Percentiles rank a stretch among this genome's conserved stretches.
phyloP scores from a whole-genome alignment of 805 yeast species.

The Yamadazyma akitaensis region DNA sequence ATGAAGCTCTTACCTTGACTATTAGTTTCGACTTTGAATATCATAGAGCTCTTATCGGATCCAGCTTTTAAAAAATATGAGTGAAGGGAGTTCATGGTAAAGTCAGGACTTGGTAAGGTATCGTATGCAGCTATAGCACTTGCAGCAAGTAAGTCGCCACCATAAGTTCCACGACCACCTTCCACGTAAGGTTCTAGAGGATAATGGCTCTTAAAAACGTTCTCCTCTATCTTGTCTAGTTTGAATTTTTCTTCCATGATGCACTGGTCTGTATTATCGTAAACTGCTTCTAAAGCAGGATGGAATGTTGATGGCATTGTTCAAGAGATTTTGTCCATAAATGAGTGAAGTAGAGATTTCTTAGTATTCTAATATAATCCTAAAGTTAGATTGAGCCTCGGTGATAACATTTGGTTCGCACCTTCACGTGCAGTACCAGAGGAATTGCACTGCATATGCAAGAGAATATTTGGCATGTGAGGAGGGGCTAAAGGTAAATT shows the following conservation, averaged over 20 bases:
- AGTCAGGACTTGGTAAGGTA: constrained; percentile 17
- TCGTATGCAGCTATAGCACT: constrained; percentile 36
- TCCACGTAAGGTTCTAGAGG: constrained; percentile 20
- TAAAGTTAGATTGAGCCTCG: not conserved
- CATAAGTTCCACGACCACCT: constrained; percentile 36
- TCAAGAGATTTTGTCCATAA: not conserved
- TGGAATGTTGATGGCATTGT: constrained; percentile 3
- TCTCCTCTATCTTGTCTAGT: constrained; percentile 9
- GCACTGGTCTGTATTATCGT: constrained; percentile 13
- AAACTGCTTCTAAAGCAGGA: constrained; percentile 12
- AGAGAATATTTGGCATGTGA: not conserved
- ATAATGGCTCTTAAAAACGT: constrained; percentile 16
- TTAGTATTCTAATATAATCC: not conserved
- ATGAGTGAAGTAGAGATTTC: not conserved
- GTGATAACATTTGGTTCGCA: constrained; percentile 1
- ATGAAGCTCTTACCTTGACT: constrained; percentile 34
- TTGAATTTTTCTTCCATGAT: constrained; percentile 17
- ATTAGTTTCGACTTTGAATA: constrained; percentile 29
- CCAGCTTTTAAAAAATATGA: constrained; percentile 38
- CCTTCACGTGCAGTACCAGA: not conserved
- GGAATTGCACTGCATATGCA: not conserved
- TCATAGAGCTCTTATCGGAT: constrained; percentile 22
- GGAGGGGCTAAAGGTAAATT: too few species aligned
- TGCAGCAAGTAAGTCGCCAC: constrained; percentile 38
- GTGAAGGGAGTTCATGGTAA: constrained; percentile 39